Percentiles rank a stretch among this genome's conserved stretches.
Conservation (phyloP, 1,284 basidiomycete species). For the Phellinidium pouzarii region DNA sequence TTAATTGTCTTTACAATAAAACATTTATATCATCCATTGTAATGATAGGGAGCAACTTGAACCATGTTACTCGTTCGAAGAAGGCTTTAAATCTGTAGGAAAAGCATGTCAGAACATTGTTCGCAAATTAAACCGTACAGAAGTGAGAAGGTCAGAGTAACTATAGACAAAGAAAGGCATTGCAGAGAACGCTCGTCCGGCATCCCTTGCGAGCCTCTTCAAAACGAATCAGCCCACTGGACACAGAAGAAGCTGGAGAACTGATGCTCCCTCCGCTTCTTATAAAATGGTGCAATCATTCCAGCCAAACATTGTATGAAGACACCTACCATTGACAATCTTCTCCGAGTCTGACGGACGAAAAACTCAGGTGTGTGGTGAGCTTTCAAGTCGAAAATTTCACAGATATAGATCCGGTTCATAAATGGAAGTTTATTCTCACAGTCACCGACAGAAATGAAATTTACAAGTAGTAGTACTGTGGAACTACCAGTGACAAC, state of each 20-base stretch:
- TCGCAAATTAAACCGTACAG: background rate
- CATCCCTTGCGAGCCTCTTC: slow-evolving; percentile 26
- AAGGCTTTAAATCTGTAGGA: background rate
- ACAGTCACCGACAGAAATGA: background rate
- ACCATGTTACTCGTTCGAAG: no score
- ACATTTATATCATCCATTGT: slow-evolving; percentile 4
- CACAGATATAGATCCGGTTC: no score
- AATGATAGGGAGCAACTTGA: no score
- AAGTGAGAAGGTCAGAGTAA: slow-evolving; percentile 28
- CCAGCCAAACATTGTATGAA: background rate
- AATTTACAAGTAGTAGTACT: no score
- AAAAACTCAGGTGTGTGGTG: no score
- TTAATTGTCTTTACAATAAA: no score
- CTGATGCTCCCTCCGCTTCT: slow-evolving; percentile 24
- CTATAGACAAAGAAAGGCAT: slow-evolving; percentile 28
- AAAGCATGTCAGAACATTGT: background rate
- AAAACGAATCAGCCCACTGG: slow-evolving; percentile 28
- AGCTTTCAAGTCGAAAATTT: no score
- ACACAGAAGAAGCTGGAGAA: slow-evolving; percentile 27
- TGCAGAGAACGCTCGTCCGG: slow-evolving; percentile 25
- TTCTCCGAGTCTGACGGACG: no score
- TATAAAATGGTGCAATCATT: slow-evolving; percentile 14
- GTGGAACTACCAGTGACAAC: no score
- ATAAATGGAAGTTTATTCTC: background rate
- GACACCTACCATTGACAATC: background rate